These are phyloP conservation scores for Haberlea rhodopensis DNA, from an alignment of 257 asterid species.

Conservation along the genomic window DNA sequence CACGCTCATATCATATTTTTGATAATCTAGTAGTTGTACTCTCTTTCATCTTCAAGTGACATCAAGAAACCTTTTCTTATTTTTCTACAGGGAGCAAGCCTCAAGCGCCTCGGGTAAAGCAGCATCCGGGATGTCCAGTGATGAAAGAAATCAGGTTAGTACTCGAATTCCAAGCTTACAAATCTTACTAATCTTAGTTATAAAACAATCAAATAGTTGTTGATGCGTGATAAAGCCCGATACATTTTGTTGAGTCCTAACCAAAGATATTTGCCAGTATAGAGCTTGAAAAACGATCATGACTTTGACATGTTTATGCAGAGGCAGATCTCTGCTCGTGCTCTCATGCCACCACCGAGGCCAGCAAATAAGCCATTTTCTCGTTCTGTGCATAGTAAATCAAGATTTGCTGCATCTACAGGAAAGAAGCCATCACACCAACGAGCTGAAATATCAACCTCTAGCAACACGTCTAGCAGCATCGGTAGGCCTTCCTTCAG, in stretches of 20 bases:
- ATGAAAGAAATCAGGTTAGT: conserved; percentile 80
- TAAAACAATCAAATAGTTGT: too few species aligned
- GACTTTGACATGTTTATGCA: conserved; percentile 27
- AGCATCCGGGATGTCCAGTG: conserved; percentile 89
- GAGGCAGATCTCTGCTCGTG: conserved; percentile 84
- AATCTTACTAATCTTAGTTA: not conserved
- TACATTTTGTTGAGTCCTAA: not conserved
- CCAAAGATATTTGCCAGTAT: not conserved
- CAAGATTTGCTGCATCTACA: conserved; percentile 52
- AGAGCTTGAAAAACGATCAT: not conserved
- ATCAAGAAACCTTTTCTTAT: conserved; percentile 12
- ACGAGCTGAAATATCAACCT: conserved; percentile 51
- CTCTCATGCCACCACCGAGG: conserved; percentile 93
- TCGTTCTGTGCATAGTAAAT: conserved; percentile 35
- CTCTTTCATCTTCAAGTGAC: not conserved
- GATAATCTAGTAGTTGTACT: not conserved
- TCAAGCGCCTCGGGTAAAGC: conserved; percentile 90
- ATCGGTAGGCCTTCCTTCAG: conserved; percentile 39
- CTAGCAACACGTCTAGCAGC: conserved; percentile 78
- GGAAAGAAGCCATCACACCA: conserved; percentile 41
- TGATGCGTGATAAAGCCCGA: conserved; percentile 13
- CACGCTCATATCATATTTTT: not conserved
- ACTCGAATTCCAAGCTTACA: conserved; percentile 6
- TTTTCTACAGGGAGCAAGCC: conserved; percentile 75
- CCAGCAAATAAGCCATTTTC: conserved; percentile 57